These are phyloP conservation scores for Pythium myriotylum DNA, from an alignment of 352 stramenopile species.

Conservation along the genomic window DNA sequence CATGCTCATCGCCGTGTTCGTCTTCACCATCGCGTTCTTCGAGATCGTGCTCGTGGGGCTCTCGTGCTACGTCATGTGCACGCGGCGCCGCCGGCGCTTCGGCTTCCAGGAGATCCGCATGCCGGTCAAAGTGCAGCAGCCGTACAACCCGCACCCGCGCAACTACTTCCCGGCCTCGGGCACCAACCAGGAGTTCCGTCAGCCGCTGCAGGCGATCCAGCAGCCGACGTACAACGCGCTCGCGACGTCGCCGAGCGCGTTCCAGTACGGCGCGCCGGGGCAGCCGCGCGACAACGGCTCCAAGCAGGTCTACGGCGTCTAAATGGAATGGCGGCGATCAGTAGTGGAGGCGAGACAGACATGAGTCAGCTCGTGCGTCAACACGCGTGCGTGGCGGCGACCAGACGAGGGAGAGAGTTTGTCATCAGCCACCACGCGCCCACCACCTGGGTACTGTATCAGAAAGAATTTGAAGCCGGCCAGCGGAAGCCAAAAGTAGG, in stretches of 20 bases:
- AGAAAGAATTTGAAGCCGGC: too few species aligned
- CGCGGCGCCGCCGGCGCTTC: constrained; percentile 58
- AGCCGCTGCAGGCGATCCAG: constrained; percentile 22
- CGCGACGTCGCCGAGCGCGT: constrained; percentile 17
- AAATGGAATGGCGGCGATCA: too few species aligned
- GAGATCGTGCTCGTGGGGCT: constrained; percentile 79
- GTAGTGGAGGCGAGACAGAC: too few species aligned
- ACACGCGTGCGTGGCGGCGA: too few species aligned
- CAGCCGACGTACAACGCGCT: constrained; percentile 27
- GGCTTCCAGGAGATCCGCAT: constrained; percentile 88
- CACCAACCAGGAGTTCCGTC: constrained; percentile 18
- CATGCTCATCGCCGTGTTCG: constrained; percentile 72
- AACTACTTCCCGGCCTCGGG: constrained; percentile 48
- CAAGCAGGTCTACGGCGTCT: constrained; percentile 1
- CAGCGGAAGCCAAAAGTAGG: too few species aligned
- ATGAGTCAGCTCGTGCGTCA: too few species aligned
- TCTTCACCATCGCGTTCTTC: constrained; percentile 79
- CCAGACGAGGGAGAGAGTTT: too few species aligned
- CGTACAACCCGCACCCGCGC: constrained; percentile 79
- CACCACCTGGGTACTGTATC: too few species aligned
- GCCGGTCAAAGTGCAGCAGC: constrained; percentile 70
- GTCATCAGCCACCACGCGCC: too few species aligned
- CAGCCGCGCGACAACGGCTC: constrained; percentile 18
- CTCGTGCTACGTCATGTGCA: constrained; percentile 86
- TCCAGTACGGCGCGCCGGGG: constrained; percentile 19